A percentile compares a stretch with the other conserved stretches of the same genome.
These are phyloP conservation scores for Pichia sp. DNA, from an alignment of 1,139 yeast species.

Conservation along the genomic window DNA sequence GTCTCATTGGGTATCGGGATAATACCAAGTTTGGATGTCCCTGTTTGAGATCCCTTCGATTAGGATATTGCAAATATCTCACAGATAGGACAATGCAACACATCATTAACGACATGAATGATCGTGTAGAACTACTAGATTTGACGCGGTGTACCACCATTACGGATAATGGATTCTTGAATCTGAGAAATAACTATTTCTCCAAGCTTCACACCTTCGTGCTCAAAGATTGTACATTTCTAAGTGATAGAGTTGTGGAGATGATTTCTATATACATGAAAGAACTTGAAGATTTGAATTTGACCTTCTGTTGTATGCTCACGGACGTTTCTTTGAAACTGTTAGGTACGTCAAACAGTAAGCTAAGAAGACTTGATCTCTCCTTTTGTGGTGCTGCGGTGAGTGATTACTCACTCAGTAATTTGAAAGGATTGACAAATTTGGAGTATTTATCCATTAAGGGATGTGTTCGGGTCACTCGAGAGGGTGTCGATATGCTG, in stretches of 20 bases:
- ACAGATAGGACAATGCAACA: constrained; percentile 63
- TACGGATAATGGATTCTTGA: constrained; percentile 64
- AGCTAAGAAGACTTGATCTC: constrained; percentile 46
- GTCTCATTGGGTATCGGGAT: constrained; percentile 51
- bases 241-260: constrained; percentile 58
- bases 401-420: constrained; percentile 58
- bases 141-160: constrained; percentile 71
- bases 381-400: constrained; percentile 79
- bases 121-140: constrained; percentile 49
- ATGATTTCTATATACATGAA: constrained; percentile 58
- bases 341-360: constrained; percentile 59
- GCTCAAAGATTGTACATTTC: constrained; percentile 65
- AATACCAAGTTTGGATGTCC: constrained; percentile 43
- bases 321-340: constrained; percentile 64
- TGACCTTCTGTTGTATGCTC: constrained; percentile 70
- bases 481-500: constrained; percentile 66
- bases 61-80: constrained; percentile 68
- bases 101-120: constrained; percentile 51
- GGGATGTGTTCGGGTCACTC: constrained; percentile 69
- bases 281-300: constrained; percentile 46
- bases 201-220: constrained; percentile 45
- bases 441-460: constrained; percentile 46
- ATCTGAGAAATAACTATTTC: constrained; percentile 53
- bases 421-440: constrained; percentile 47
- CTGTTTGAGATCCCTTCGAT: constrained; percentile 42